A percentile compares a stretch with the other conserved stretches of the same genome.
These are phyloP conservation scores for Mikania micrantha DNA, from an alignment of 129 eudicot genomes.

Conservation along the genomic window DNA sequence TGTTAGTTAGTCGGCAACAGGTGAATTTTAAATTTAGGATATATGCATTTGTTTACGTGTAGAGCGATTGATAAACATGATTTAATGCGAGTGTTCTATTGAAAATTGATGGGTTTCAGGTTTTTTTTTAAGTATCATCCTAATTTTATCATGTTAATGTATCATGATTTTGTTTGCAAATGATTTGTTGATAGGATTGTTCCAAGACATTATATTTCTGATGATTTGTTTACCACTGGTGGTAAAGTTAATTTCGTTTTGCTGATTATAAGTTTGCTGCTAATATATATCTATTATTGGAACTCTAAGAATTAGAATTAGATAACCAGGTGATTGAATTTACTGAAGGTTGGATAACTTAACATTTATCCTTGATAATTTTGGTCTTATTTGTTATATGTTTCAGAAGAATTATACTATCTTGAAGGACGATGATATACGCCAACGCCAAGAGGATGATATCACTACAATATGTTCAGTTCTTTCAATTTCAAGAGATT, in stretches of 20 bases:
- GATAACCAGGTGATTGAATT: neutral
- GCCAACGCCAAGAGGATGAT: constrained; percentile 68
- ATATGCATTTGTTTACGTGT: neutral
- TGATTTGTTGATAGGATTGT: neutral
- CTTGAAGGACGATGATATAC: constrained; percentile 79
- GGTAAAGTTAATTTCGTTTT: neutral
- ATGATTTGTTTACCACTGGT: neutral
- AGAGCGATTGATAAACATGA: neutral
- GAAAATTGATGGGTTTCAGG: no score
- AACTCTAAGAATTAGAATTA: neutral
- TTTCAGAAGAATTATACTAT: constrained; percentile 66
- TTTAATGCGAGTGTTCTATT: no score
- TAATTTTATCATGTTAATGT: neutral
- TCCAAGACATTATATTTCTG: neutral
- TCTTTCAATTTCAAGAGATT: constrained; percentile 63
- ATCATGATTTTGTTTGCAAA: neutral
- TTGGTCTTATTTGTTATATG: constrained; percentile 3
- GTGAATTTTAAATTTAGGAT: constrained; percentile 17
- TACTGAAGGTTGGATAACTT: neutral
- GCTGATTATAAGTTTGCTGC: neutral
- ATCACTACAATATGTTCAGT: constrained; percentile 60
- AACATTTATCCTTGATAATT: neutral
- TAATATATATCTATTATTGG: no score
- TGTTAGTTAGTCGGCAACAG: constrained; percentile 48
- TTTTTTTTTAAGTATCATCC: no score